These are phyloP conservation scores for Cladochytrium replicatum DNA, from an alignment of 192 early-diverging fungal genomes.

Conservation along the genomic window DNA sequence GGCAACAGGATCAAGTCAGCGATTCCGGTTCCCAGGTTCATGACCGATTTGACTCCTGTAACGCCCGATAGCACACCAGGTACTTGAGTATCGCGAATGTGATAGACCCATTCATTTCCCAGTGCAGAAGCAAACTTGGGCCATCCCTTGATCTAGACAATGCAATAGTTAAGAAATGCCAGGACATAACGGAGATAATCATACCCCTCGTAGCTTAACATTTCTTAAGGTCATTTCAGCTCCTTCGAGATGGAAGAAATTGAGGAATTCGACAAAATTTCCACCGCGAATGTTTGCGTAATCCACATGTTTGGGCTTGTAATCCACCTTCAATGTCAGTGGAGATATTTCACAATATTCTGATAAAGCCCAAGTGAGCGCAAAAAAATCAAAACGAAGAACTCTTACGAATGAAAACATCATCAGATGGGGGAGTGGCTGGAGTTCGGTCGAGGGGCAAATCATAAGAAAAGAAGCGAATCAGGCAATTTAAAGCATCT, in stretches of 20 bases:
- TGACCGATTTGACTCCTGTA: constrained; percentile 75
- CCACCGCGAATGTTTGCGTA: constrained; percentile 59
- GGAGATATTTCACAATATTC: constrained; percentile 57
- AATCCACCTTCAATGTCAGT: constrained; percentile 82
- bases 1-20: constrained; percentile 88
- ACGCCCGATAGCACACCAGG: constrained; percentile 84
- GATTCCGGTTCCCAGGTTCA: constrained; percentile 82
- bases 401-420: constrained; percentile 29
- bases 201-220: constrained; percentile 68
- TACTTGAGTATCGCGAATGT: constrained; percentile 85
- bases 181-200: background rate
- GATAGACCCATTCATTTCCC: constrained; percentile 73
- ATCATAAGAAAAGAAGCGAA: constrained; percentile 64
- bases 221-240: constrained; percentile 77
- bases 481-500: constrained; percentile 77
- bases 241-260: constrained; percentile 86
- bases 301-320: constrained; percentile 91
- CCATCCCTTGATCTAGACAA: constrained; percentile 43
- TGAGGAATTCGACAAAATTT: constrained; percentile 73
- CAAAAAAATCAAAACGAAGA: background rate
- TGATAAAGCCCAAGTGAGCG: constrained; percentile 28
- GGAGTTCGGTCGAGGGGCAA: constrained; percentile 17
- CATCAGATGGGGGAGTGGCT: constrained; percentile 9
- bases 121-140: constrained; percentile 55
- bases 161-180: background rate